These are phyloP conservation scores for Candida ortonii DNA, from an alignment of 805 yeast species.

Conservation along the genomic window DNA sequence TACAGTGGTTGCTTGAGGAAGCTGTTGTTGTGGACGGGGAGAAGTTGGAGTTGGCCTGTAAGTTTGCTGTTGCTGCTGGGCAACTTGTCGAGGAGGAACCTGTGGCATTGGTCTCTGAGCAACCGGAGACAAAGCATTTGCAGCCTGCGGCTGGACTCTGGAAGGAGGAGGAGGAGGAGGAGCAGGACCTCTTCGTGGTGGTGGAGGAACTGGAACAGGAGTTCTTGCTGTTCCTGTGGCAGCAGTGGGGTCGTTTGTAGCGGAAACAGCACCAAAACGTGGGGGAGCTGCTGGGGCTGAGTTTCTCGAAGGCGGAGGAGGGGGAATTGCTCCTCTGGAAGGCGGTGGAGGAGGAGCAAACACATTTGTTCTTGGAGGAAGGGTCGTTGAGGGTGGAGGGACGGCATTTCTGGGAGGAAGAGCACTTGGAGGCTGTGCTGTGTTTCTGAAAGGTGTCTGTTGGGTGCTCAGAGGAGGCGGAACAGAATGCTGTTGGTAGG, in stretches of 20 bases:
- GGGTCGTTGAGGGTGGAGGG: too few relatives aligned
- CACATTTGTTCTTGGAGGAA: conserved; percentile 26
- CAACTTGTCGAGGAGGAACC: conserved; percentile 4
- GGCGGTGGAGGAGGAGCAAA: conserved; percentile 30
- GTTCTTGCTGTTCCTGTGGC: conserved; percentile 26
- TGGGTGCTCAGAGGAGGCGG: conserved; percentile 1
- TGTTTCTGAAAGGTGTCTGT: too few relatives aligned
- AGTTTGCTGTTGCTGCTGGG: conserved; percentile 4
- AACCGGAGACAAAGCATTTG: too few relatives aligned
- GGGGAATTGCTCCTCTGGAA: conserved; percentile 26
- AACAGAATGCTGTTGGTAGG: conserved; percentile 10
- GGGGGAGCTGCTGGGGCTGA: conserved; percentile 35
- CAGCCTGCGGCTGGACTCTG: conserved; percentile 20
- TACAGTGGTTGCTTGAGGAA: conserved; percentile 14
- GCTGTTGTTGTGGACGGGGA: conserved; percentile 23
- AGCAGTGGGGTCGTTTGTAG: conserved; percentile 27
- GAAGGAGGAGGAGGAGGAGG: conserved; percentile 50
- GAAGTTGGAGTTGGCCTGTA: conserved; percentile 22
- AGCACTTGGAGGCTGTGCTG: conserved; percentile 4
- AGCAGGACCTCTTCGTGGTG: conserved; percentile 35
- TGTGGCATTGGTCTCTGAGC: conserved; percentile 12
- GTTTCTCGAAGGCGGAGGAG: conserved; percentile 32
- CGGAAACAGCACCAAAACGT: conserved; percentile 16
- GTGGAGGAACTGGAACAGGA: conserved; percentile 36
- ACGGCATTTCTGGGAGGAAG: conserved; percentile 14